Percentiles rank a stretch among this genome's conserved stretches.
Conservation (phyloP, 352 stramenopile genomes). For the Pythium rhizo-oryzae region DNA sequence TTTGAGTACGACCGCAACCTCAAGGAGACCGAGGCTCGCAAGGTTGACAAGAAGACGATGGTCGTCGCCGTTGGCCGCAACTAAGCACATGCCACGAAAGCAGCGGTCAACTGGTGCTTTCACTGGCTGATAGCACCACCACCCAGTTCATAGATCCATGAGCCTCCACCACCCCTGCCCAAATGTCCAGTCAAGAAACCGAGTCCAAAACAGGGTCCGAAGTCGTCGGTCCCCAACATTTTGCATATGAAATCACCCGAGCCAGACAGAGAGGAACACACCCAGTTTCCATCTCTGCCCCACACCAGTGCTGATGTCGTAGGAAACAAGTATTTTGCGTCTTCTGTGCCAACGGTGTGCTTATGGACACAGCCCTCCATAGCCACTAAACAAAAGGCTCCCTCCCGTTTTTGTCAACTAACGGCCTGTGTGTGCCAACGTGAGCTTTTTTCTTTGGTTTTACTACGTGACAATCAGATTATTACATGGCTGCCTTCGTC, state of each 20-base stretch:
- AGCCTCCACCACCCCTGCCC: not conserved
- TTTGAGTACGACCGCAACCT: conserved; percentile 69
- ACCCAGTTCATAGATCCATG: conserved; percentile 8
- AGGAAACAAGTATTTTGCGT: conserved; percentile 6
- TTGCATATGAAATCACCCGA: not conserved
- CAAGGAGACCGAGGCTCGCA: conserved; percentile 60
- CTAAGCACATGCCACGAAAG: conserved; percentile 33
- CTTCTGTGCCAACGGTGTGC: not conserved
- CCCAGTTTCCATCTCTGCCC: not conserved
- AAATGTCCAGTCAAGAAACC: not conserved
- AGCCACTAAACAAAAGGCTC: not conserved
- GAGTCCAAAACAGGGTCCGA: not conserved
- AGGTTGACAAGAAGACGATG: conserved; percentile 77
- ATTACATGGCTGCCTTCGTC: not conserved
- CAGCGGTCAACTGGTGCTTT: not conserved
- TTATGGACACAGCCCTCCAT: not conserved
- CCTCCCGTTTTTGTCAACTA: conserved; percentile 1
- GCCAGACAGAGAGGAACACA: not conserved
- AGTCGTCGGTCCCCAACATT: not conserved
- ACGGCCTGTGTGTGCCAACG: not conserved
- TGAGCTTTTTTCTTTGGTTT: not conserved
- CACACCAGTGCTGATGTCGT: conserved; percentile 2
- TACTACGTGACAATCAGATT: conserved; percentile 6
- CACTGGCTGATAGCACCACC: not conserved
- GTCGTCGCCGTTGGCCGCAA: conserved; percentile 72